Percentiles rank a stretch among this genome's conserved stretches.
Conservation (phyloP, 2,329 filamentous ascomycete genomes). For the Trichocomaceae sp. region DNA sequence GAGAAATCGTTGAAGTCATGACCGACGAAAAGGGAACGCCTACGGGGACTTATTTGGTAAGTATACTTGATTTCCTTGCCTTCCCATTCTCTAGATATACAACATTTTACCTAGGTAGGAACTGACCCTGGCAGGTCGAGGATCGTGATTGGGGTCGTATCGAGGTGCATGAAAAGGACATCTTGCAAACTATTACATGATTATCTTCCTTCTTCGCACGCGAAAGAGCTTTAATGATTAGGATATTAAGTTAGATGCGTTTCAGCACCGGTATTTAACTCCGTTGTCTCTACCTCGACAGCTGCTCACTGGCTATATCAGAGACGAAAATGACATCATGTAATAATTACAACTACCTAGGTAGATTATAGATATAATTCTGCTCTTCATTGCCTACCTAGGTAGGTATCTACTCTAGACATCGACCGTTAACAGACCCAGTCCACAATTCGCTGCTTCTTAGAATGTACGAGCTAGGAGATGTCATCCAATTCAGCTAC, state of each 20-base stretch:
- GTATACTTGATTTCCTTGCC: not conserved
- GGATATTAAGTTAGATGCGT: not conserved
- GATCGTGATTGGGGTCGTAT: constrained; percentile 11
- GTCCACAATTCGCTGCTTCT: not conserved
- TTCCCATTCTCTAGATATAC: not conserved
- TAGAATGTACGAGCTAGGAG: constrained; percentile 7
- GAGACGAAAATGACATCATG: not conserved
- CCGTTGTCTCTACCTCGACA: not conserved
- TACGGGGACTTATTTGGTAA: constrained; percentile 6
- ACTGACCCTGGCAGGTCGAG: constrained; percentile 3
- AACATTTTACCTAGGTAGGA: not conserved
- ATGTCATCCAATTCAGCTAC: constrained; percentile 10
- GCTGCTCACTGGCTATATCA: not conserved
- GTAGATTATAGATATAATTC: too few relatives aligned
- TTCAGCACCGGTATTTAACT: not conserved
- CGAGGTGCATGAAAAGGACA: constrained; percentile 8
- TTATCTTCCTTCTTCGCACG: not conserved
- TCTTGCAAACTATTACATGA: constrained; percentile 8
- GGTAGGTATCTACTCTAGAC: too few relatives aligned
- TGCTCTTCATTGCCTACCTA: not conserved
- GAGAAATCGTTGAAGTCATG: constrained; percentile 9
- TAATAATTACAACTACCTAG: not conserved
- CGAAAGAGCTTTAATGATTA: not conserved
- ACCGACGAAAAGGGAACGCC: constrained; percentile 4
- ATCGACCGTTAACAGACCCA: too few relatives aligned